Percentiles rank a stretch among this genome's conserved stretches.
phyloP scores from a whole-genome alignment of 805 yeast species.

The Saccharomycopsis synnaedendra region DNA sequence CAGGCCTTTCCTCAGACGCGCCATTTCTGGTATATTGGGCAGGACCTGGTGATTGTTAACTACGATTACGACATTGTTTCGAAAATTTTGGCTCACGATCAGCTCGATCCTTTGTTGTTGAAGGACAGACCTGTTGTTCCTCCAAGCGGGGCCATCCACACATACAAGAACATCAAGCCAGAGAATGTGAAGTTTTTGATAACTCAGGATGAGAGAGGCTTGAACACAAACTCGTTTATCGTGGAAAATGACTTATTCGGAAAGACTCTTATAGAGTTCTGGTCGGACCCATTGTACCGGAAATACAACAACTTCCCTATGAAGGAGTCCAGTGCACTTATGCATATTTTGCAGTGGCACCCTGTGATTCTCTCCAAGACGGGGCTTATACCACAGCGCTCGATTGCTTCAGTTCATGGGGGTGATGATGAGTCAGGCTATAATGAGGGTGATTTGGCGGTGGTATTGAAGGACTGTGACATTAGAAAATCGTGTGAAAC shows the following conservation, averaged over 20 bases:
- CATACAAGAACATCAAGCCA: slow-evolving; percentile 51
- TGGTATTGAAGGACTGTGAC: slow-evolving; percentile 44
- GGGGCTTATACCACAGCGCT: slow-evolving; percentile 56
- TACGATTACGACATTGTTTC: slow-evolving; percentile 46
- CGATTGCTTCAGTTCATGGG: slow-evolving; percentile 37
- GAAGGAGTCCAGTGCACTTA: slow-evolving; percentile 52
- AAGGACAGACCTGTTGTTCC: slow-evolving; percentile 66
- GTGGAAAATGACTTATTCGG: slow-evolving; percentile 55
- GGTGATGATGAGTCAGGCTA: slow-evolving; percentile 37
- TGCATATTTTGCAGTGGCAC: slow-evolving; percentile 95
- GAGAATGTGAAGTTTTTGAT: slow-evolving; percentile 46
- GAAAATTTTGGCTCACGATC: slow-evolving; percentile 48
- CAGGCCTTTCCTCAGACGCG: slow-evolving; percentile 85
- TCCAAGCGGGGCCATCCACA: slow-evolving; percentile 54
- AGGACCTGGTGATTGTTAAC: slow-evolving; percentile 68
- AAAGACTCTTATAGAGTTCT: slow-evolving; percentile 61
- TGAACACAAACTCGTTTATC: slow-evolving; percentile 65
- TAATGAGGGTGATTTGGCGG: slow-evolving; percentile 57
- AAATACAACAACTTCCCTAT: slow-evolving; percentile 49
- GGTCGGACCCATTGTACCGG: slow-evolving; percentile 66
- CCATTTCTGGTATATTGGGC: slow-evolving; percentile 82
- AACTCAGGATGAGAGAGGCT: slow-evolving; percentile 54
- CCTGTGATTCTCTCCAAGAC: slow-evolving; percentile 66
- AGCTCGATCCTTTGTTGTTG: slow-evolving; percentile 50
- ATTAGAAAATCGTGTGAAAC: slow-evolving; percentile 39